These are phyloP conservation scores for Coniochaeta sp. DNA, from an alignment of 2,329 filamentous ascomycete genomes.

Conservation along the genomic window DNA sequence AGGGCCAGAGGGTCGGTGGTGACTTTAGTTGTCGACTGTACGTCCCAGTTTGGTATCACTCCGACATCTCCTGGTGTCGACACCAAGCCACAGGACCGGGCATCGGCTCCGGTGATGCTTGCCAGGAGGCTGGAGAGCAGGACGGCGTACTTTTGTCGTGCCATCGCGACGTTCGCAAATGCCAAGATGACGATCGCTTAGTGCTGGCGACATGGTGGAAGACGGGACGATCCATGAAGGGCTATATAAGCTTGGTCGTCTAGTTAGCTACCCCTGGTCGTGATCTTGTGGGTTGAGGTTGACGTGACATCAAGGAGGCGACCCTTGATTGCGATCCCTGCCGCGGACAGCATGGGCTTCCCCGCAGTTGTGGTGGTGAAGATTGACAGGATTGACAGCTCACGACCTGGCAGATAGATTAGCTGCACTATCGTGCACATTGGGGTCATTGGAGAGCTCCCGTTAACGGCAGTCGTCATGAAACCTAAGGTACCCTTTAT, in stretches of 20 bases:
- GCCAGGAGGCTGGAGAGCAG: neutral
- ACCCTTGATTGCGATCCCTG: neutral
- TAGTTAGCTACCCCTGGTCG: neutral
- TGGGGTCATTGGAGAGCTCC: neutral
- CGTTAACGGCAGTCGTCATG: neutral
- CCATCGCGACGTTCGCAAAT: neutral
- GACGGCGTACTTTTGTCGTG: neutral
- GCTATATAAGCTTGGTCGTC: neutral
- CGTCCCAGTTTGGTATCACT: constrained; percentile 37
- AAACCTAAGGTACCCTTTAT: neutral
- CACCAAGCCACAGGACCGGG: constrained; percentile 9
- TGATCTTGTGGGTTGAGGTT: neutral
- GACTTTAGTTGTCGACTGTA: constrained; percentile 35
- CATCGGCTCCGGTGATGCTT: neutral
- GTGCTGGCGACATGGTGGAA: neutral
- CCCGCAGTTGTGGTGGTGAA: neutral
- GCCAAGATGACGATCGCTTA: neutral
- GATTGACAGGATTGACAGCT: too few species aligned
- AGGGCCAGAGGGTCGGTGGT: constrained; percentile 27
- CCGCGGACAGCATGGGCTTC: neutral
- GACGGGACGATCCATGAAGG: neutral
- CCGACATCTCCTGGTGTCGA: constrained; percentile 19
- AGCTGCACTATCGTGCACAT: neutral
- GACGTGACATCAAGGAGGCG: neutral
- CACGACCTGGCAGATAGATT: neutral